phyloP scores from a whole-genome alignment of 176 grass and related monocot genomes.

The Aegilops tauschii region DNA sequence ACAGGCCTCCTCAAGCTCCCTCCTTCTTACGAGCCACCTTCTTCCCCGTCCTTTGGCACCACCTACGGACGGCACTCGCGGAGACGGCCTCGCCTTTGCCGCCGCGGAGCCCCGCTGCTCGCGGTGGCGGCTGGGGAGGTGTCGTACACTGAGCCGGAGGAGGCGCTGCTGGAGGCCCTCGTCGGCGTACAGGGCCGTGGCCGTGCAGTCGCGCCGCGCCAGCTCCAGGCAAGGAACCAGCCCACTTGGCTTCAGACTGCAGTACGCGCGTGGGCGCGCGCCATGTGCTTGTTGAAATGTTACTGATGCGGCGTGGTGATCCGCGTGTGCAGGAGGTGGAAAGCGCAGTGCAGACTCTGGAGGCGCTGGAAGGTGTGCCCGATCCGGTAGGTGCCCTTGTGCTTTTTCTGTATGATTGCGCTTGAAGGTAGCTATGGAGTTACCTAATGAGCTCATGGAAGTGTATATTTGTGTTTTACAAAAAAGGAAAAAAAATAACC shows the following conservation, averaged over 20 bases:
- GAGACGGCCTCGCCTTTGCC: background rate
- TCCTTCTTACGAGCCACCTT: background rate
- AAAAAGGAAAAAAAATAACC: background rate
- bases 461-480: background rate
- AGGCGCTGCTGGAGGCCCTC: conserved; percentile 66
- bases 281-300: conserved; percentile 15
- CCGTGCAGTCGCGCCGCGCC: conserved; percentile 56
- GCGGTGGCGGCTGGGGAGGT: conserved; percentile 1
- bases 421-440: background rate
- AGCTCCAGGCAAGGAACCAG: conserved; percentile 54
- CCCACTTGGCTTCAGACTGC: background rate
- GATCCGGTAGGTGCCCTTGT: conserved; percentile 56
- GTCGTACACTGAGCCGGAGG: conserved; percentile 54
- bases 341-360: conserved; percentile 59
- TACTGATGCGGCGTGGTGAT: background rate
- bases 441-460: background rate
- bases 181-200: conserved; percentile 80
- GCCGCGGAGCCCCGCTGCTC: background rate
- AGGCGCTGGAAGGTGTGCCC: conserved; percentile 55
- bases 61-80: background rate
- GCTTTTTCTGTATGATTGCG: background rate
- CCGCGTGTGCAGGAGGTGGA: conserved; percentile 57
- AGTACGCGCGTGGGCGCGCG: background rate
- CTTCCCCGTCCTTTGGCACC: background rate
- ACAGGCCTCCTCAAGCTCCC: background rate